A percentile compares a stretch with the other conserved stretches of the same genome.
Evolutionary conservation across 176 grass and related monocot genomes (phyloP).

Genomic region (Raddia guianensis): DNA sequence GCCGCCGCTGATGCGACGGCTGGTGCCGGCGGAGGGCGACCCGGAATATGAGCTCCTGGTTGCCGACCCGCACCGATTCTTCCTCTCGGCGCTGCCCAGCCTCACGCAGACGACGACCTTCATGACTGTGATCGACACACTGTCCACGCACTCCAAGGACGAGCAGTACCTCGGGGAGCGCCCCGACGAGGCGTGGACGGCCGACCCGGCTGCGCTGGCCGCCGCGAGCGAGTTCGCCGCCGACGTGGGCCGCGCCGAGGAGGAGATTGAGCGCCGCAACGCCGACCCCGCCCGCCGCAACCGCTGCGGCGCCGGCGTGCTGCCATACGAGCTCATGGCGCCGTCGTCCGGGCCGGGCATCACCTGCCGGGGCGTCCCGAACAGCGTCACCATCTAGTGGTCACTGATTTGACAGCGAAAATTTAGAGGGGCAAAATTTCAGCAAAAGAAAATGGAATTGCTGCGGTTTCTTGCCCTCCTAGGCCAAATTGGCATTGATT

Average conservation of each 20-base stretch:
- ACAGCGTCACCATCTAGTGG: conserved; percentile 77
- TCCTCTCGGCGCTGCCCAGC: conserved; percentile 85
- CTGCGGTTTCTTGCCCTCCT: not conserved
- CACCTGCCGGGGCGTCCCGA: conserved; percentile 88
- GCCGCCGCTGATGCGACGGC: conserved; percentile 88
- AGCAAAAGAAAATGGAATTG: not conserved
- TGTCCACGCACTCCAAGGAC: conserved; percentile 92
- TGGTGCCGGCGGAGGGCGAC: conserved; percentile 77
- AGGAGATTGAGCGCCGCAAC: conserved; percentile 77
- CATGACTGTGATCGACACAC: conserved; percentile 98
- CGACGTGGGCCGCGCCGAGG: conserved; percentile 63
- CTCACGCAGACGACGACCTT: conserved; percentile 87
- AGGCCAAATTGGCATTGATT: conserved; percentile 34
- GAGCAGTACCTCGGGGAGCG: conserved; percentile 93
- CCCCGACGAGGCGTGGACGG: conserved; percentile 71
- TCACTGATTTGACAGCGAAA: not conserved
- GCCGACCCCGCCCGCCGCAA: conserved; percentile 56
- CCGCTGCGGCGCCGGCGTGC: conserved; percentile 83
- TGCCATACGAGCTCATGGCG: conserved; percentile 91
- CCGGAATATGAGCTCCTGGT: conserved; percentile 71
- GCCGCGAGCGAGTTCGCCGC: conserved; percentile 60
- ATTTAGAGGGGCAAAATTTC: not conserved
- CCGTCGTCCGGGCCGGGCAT: conserved; percentile 77
- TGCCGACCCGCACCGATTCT: conserved; percentile 78
- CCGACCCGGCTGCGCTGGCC: conserved; percentile 54